Evolutionary conservation across 2,329 filamentous ascomycete genomes (phyloP).

Genomic region (Neonectria hederae): DNA sequence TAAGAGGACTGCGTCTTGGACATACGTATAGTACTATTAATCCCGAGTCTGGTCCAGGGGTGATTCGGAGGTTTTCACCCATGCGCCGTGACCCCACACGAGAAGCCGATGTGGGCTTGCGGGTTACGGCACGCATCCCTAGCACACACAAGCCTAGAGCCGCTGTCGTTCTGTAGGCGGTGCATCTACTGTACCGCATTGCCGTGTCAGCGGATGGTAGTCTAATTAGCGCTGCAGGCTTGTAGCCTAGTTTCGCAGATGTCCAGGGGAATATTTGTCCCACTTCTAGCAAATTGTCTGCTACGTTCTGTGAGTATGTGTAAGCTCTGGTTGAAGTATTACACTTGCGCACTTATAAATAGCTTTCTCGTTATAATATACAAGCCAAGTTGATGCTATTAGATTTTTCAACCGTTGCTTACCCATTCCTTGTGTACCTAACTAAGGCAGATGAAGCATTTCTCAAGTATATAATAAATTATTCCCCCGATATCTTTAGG

Average conservation of each 20-base stretch:
- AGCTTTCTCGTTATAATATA: not conserved
- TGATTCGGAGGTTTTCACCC: not conserved
- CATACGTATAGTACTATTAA: no score
- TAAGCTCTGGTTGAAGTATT: not conserved
- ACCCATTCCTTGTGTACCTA: not conserved
- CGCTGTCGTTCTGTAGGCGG: not conserved
- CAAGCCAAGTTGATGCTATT: not conserved
- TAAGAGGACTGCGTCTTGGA: not conserved
- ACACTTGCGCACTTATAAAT: not conserved
- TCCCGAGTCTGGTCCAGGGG: no score
- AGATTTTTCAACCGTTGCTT: not conserved
- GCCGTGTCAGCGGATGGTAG: conserved; percentile 22
- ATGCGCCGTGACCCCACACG: conserved; percentile 4
- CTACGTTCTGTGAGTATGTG: not conserved
- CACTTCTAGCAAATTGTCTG: no score
- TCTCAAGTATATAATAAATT: no score
- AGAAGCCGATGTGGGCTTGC: not conserved
- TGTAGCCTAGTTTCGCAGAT: not conserved
- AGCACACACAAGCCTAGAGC: conserved; percentile 1
- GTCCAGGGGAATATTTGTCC: not conserved
- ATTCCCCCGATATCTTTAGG: not conserved
- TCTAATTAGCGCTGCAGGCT: not conserved
- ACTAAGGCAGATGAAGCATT: no score
- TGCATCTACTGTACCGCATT: conserved; percentile 15
- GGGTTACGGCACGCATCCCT: not conserved